Base-by-base conservation (phyloP, 768 basidiomycete genomes). In the Pulveroboletus ravenelii region DNA sequence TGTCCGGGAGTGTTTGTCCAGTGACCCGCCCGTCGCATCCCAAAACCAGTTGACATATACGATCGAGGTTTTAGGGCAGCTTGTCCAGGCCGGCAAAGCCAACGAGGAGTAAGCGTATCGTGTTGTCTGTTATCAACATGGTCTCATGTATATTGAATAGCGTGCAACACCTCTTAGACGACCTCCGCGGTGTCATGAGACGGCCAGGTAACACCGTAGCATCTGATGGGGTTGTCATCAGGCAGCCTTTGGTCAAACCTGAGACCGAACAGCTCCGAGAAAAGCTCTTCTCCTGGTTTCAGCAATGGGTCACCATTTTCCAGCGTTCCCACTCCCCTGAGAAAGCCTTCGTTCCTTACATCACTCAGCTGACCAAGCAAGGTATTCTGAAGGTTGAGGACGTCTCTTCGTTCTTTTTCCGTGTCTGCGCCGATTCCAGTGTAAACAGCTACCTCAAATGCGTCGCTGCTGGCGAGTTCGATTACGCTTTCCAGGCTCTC, bases 341-440 rank as follows among this genome's bases (percentile, higher is more conserved):
- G 72, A 93, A 94, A 68, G 87, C 84, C 40, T 99, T 99, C 62
- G 87, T 98, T 55, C 85, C 89, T 5, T 98, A 93, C 72, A 95
- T 98, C 70, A 94, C 90, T n/a, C 88, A 93, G 62, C 76, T 99
- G 48, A 94, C 92, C 40, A 94, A 94, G 69, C 92, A 97, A 72
- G 94, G 93, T 45, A 94, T 99, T 52, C 74, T 99, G 60, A 94
- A 93, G 62, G 87, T 90, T 30, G 96, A 99, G 64, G 94, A 99
- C 54, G 78, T 92, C 9, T 97, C 96, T 5, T 93, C 92, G 4
- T 90, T 97, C 63, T 99, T 99, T 78, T 99, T 98, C 82, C 84
- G 96, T 10, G 94, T 97, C 36, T 97, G 94, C 63, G 89, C 93
- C 50, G 94, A 97, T 69, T 85, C 92, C 31, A 91, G 93, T 56